Base-by-base conservation (phyloP, 352 stramenopile genomes). In the Globisporangium cederbergense region DNA sequence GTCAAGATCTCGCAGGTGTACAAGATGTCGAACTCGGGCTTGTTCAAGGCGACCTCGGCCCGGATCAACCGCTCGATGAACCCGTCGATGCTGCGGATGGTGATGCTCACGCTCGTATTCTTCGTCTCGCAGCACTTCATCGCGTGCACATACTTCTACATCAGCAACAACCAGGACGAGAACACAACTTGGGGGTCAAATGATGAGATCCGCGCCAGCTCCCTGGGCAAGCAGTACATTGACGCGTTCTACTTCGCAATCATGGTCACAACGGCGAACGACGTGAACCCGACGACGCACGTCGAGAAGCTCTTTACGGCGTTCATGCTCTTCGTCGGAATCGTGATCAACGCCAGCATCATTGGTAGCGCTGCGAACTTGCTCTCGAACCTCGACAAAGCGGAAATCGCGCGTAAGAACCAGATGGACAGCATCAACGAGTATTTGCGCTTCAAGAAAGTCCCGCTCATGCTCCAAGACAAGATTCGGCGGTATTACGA, bases 401-500 rank as follows among this genome's bases (percentile, higher is more conserved):
- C 79, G 11, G 77, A 84, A 54, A 89, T 91, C 18, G 80, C 80
- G 0, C 81, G 83, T 6, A 91, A 93, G 64, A 83, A 87, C 52
- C 80, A 93, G 50, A 85, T 93, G 70, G 82, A 91, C 66, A 78
- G 65, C 10, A 90, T 93, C 50, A 91, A 93, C 63, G 81, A 88
- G 63, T 91, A 90, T 62, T 71, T 93, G 55, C 80, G 82, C 10
- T 93, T 93, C 64, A 89, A 90, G 64, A 91, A 93, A 70, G 75
- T 91, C 25, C 81, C 80, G 3, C 62, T 85, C 36, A 46, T 43
- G 32, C 64, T 91, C 13, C 83, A 93, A 60, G 78, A 93, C 52
- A 86, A 89, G 59, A 93, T 91, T 50, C 74, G 79, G 4, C 75
- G 76, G 14, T 93, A 82, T 59, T 93, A 91, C 54, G 84, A 93